Conservation (phyloP, 257 asterid species). For the Anisodus tanguticus region DNA sequence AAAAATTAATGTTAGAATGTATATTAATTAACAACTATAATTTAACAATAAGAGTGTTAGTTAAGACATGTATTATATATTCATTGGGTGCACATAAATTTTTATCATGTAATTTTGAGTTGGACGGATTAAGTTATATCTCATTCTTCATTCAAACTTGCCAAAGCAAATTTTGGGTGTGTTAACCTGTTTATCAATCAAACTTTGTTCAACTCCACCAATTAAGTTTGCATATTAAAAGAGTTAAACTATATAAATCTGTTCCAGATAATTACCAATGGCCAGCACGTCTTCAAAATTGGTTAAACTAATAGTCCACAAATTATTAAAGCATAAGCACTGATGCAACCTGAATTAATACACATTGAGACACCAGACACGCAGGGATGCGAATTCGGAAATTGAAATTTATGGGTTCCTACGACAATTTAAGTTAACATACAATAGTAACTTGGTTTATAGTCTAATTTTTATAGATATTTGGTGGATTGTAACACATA, state of each 20-base stretch:
- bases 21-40: no score
- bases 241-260: not conserved
- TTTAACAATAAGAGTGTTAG: no score
- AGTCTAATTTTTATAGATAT: not conserved
- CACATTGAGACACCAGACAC: not conserved
- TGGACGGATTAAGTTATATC: no score
- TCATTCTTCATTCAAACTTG: no score
- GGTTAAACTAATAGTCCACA: not conserved
- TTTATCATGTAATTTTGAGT: no score
- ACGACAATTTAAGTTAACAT: not conserved
- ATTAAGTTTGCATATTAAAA: not conserved
- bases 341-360: not conserved
- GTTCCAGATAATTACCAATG: not conserved
- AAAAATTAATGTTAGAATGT: no score
- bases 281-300: not conserved
- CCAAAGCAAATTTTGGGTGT: no score
- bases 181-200: no score
- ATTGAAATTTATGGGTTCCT: accelerated
- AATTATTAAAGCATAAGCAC: slow-evolving; percentile 3
- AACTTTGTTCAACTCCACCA: not conserved
- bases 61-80: no score
- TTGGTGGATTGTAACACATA: no score
- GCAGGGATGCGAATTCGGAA: accelerated
- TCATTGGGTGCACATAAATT: no score
- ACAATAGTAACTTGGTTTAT: not conserved